Evolutionary conservation across 371 early-diverging fungal genomes (phyloP).

Genomic region (Syncephalastrum racemosum): DNA sequence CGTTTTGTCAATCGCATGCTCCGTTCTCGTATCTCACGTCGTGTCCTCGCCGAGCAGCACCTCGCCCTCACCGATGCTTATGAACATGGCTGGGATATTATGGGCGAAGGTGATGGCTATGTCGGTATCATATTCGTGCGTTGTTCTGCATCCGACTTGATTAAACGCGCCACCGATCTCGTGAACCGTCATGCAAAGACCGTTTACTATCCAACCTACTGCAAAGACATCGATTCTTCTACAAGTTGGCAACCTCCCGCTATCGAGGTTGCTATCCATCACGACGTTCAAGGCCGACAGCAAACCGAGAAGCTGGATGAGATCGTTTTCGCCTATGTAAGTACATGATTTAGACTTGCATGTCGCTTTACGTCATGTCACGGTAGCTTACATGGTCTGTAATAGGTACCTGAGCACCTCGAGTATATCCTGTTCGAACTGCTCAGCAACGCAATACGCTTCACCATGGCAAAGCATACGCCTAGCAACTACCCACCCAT

Average conservation of each 20-base stretch:
- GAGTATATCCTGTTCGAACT: slow-evolving; percentile 94
- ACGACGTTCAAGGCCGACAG: slow-evolving; percentile 10
- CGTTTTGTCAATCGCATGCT: slow-evolving; percentile 89
- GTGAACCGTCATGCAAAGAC: slow-evolving; percentile 14
- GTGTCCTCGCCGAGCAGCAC: slow-evolving; percentile 94
- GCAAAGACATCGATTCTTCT: neutral
- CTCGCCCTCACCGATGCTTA: slow-evolving; percentile 74
- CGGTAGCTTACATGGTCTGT: neutral
- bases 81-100: slow-evolving; percentile 38
- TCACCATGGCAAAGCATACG: slow-evolving; percentile 39
- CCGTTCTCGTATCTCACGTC: slow-evolving; percentile 85
- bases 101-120: slow-evolving; percentile 44
- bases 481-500: slow-evolving; percentile 61
- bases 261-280: slow-evolving; percentile 26
- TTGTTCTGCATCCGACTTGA: slow-evolving; percentile 53
- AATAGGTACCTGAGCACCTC: slow-evolving; percentile 80
- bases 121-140: slow-evolving; percentile 63
- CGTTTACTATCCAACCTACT: slow-evolving; percentile 7
- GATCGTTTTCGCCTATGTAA: slow-evolving; percentile 50
- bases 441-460: slow-evolving; percentile 84
- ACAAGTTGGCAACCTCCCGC: slow-evolving; percentile 16
- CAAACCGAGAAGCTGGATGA: slow-evolving; percentile 22
- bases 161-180: slow-evolving; percentile 36
- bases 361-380: slow-evolving; percentile 18
- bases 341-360: slow-evolving; percentile 61